Evolutionary conservation across 2,329 filamentous ascomycete species (phyloP).

Genomic region (Epichloe glyceriae): DNA sequence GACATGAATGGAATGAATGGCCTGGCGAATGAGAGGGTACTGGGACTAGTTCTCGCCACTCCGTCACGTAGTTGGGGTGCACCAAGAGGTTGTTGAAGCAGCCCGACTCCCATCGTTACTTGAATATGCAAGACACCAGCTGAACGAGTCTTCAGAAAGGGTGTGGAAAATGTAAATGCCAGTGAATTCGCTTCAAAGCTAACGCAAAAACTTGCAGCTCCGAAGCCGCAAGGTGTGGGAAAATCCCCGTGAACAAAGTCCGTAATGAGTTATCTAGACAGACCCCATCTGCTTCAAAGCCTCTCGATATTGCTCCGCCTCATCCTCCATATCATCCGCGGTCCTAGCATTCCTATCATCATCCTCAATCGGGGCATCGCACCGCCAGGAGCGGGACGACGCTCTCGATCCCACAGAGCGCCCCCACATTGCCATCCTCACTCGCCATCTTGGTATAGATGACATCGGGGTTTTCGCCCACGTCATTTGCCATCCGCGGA

Average conservation of each 20-base stretch:
- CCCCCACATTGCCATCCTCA: slow-evolving; percentile 75
- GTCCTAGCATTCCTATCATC: slow-evolving; percentile 52
- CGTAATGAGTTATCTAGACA: slow-evolving; percentile 17
- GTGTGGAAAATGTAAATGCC: not conserved
- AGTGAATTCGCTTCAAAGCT: too few species aligned
- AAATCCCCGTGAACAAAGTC: not conserved
- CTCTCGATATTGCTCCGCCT: slow-evolving; percentile 55
- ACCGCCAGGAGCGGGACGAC: slow-evolving; percentile 36
- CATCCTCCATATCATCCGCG: slow-evolving; percentile 64
- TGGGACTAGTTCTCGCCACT: too few species aligned
- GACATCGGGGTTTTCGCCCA: slow-evolving; percentile 40
- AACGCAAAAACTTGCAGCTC: too few species aligned
- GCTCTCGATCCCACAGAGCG: slow-evolving; percentile 44
- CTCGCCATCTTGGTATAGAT: slow-evolving; percentile 75
- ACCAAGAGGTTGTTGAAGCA: not conserved
- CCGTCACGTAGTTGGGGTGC: too few species aligned
- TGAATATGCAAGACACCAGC: not conserved
- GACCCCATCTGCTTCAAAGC: slow-evolving; percentile 26
- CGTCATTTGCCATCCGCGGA: slow-evolving; percentile 48
- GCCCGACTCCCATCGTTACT: not conserved
- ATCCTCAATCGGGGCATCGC: slow-evolving; percentile 61
- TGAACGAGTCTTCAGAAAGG: not conserved
- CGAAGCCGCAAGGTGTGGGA: too few species aligned
- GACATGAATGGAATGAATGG: too few species aligned
- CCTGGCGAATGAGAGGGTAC: too few species aligned